A percentile compares a stretch with the other conserved stretches of the same genome.
Evolutionary conservation across 139 green algal genomes (phyloP).

Genomic region (Haematococcus sp.): DNA sequence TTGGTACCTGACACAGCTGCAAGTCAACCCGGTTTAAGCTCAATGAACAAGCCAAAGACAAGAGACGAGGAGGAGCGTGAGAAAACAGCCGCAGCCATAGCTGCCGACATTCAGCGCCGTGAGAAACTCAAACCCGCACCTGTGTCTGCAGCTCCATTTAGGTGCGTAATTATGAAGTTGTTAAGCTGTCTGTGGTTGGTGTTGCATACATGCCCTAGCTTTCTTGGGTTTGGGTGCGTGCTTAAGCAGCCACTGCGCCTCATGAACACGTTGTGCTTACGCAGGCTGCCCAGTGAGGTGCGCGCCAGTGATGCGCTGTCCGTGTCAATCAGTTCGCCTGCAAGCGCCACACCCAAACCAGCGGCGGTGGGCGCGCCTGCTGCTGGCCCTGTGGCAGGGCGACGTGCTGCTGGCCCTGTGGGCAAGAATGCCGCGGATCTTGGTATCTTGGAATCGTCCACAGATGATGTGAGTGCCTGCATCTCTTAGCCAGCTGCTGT

Average conservation of each 20-base stretch:
- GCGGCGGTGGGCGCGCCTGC: background rate
- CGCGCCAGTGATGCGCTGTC: background rate
- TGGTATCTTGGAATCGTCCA: conserved; percentile 17
- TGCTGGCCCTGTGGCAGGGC: background rate
- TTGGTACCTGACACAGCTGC: too few relatives aligned
- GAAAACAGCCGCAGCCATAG: conserved; percentile 15
- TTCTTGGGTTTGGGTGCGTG: too few relatives aligned
- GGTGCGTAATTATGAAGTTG: background rate
- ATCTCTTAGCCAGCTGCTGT: too few relatives aligned
- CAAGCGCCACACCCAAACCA: too few relatives aligned
- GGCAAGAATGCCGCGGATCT: background rate
- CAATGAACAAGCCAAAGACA: conserved; percentile 14
- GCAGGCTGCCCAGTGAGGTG: background rate
- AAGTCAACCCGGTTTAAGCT: background rate
- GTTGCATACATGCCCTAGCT: too few relatives aligned
- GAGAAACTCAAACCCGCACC: conserved; percentile 2
- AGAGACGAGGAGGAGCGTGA: conserved; percentile 35
- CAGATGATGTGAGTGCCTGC: conserved; percentile 9
- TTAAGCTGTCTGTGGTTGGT: too few relatives aligned
- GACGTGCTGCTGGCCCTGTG: background rate
- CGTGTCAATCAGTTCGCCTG: background rate
- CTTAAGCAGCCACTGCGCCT: too few relatives aligned
- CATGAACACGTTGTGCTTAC: background rate
- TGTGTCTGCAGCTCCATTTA: background rate
- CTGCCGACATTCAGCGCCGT: background rate